Conservation (phyloP, 129 eudicot genomes). For the Pittosporum tobira region DNA sequence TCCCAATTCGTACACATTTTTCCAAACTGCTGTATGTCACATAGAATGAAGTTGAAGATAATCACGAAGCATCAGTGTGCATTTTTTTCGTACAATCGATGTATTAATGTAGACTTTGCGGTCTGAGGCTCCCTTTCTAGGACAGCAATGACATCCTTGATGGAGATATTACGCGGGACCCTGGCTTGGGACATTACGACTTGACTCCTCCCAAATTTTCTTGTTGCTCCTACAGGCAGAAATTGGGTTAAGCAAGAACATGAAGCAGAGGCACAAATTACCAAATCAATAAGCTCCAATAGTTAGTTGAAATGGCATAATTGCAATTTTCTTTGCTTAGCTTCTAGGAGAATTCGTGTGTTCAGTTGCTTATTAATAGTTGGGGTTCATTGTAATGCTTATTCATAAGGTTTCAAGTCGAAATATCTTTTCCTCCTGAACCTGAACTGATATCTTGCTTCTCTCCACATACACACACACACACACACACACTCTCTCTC, state of each 20-base stretch:
- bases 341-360: no score
- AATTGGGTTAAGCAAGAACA: not conserved
- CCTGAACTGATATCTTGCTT: no score
- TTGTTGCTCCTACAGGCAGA: conserved; percentile 20
- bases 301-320: no score
- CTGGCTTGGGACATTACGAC: conserved; percentile 20
- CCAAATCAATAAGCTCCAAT: not conserved
- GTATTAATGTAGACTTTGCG: conserved; percentile 45
- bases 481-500: no score
- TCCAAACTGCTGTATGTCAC: conserved; percentile 6
- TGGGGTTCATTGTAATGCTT: no score
- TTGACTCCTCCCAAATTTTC: conserved; percentile 42
- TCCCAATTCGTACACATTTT: not conserved
- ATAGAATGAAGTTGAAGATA: not conserved
- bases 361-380: no score
- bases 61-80: conserved; percentile 20
- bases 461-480: no score
- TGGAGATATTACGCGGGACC: conserved; percentile 37
- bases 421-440: no score
- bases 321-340: no score
- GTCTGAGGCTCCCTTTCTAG: conserved; percentile 80
- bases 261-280: not conserved
- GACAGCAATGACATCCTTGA: conserved; percentile 70
- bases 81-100: conserved; percentile 44
- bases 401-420: no score